These are phyloP conservation scores for Suillus occidentalis DNA, from an alignment of 768 basidiomycete species.

Conservation along the genomic window DNA sequence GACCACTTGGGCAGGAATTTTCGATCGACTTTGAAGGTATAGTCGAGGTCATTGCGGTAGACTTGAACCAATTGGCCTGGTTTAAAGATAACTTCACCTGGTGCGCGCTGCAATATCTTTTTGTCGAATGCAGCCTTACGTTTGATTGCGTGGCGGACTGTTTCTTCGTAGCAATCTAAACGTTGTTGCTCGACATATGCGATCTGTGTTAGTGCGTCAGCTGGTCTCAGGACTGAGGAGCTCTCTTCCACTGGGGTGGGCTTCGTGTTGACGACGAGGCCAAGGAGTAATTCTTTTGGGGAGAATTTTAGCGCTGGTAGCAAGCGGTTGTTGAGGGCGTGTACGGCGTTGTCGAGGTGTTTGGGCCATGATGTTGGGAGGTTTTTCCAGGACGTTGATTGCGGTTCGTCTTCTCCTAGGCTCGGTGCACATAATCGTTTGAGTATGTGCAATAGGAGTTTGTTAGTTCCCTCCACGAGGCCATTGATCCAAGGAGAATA, in stretches of 20 bases:
- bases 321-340: conserved; percentile 17
- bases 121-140: conserved; percentile 31
- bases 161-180: conserved; percentile 28
- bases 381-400: too few relatives aligned
- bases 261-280: conserved; percentile 30
- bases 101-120: conserved; percentile 12
- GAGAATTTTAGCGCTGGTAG: conserved; percentile 7
- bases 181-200: conserved; percentile 32
- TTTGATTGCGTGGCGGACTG: conserved; percentile 22
- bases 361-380: too few relatives aligned
- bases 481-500: too few relatives aligned
- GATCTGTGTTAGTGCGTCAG: conserved; percentile 19
- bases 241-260: neutral
- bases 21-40: conserved; percentile 26
- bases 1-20: conserved; percentile 36
- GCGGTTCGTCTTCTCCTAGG: too few relatives aligned
- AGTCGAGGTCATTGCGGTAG: conserved; percentile 26
- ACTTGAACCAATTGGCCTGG: conserved; percentile 36
- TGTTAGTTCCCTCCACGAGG: too few relatives aligned
- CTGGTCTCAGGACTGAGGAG: neutral
- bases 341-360: neutral
- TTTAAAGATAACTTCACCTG: conserved; percentile 26
- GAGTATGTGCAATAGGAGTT: too few relatives aligned
- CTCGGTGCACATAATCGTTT: too few relatives aligned
- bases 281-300: conserved; percentile 36